Evolutionary conservation across 108 stramenopile species (phyloP), one percentile per base, ranked within the genome.

Genomic region (Stephanodiscus triporus): DNA sequence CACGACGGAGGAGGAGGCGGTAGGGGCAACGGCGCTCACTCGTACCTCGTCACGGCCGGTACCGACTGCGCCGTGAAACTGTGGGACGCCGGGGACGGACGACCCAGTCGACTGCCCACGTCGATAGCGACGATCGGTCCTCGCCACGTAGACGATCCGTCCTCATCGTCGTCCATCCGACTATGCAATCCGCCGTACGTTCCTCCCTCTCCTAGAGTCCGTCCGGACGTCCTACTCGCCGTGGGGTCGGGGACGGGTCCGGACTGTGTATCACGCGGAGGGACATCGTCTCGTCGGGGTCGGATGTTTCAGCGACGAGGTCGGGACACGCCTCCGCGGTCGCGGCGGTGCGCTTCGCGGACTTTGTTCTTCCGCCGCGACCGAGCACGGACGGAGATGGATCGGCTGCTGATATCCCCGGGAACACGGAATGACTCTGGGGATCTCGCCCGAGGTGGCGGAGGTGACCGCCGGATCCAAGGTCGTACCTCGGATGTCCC

Each of bases 111-210:
- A 51, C 56, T 54, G 71, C 76, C 54, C 43, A 68, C 79, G 54
- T 80, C 86, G 80, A 42, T 76, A 53, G 40, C 85, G 57, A 22
- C 63, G 63, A 55, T 84, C 70, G 59, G 53, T 70, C 51, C 81
- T 72, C 24, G 63, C 48, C 27, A 40, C 16, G 72, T 62, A 60
- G 40, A 72, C 27, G 81, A 68, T 55, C 1, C 40, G 11, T 42
- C 40, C 7, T 16, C 43, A 0, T 14, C 43, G 13, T 13, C 14
- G 14, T n/a, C n/a, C n/a, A n/a, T n/a, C n/a, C 91, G 92, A 71
- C 63, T 92, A 6, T 92, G 90, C 85, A 95, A 95, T 84, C 94
- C 94, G 45, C 94, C 94, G 50, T 86, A 89, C 68, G 86, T 95
- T 2, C 82, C 78, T 85, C 62, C 11, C 57, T 95, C 43, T 73